phyloP scores from a whole-genome alignment of 176 grass and related monocot species.

The Lolium rigidum region DNA sequence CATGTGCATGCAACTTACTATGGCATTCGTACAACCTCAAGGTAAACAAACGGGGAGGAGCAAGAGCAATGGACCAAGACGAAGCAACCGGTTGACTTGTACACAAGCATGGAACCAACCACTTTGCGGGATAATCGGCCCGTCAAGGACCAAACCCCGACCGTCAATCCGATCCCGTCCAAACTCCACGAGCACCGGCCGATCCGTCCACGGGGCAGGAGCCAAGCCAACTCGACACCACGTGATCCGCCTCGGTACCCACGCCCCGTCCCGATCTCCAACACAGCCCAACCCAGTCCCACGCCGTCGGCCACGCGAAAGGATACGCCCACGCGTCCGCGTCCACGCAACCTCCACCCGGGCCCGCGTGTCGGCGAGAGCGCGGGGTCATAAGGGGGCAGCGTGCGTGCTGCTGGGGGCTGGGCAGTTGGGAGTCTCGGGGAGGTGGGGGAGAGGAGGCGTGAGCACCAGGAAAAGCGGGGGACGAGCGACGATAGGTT shows the following conservation, averaged over 20 bases:
- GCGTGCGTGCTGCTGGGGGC: neutral
- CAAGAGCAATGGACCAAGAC: neutral
- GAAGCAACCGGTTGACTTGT: conserved; percentile 18
- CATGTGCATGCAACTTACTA: neutral
- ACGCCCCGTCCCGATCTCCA: neutral
- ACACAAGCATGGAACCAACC: conserved; percentile 22
- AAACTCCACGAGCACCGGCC: neutral
- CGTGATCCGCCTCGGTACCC: neutral
- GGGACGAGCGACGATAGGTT: neutral
- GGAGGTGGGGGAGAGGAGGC: conserved; percentile 31
- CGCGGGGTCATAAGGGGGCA: neutral
- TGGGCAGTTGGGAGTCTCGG: conserved; percentile 41
- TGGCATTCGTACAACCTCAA: neutral
- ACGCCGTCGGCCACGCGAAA: neutral
- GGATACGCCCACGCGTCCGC: neutral
- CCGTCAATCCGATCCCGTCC: neutral
- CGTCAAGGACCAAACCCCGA: neutral
- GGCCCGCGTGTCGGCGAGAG: neutral
- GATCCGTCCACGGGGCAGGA: conserved; percentile 14
- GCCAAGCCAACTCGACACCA: neutral
- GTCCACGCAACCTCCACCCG: neutral
- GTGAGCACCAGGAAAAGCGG: conserved; percentile 45
- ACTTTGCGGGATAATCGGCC: neutral
- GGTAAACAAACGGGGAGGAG: neutral
- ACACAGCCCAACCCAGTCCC: neutral